A percentile compares a stretch with the other conserved stretches of the same genome.
Conservation (phyloP, 192 early-diverging fungal genomes). For the Podila clonocystis region DNA sequence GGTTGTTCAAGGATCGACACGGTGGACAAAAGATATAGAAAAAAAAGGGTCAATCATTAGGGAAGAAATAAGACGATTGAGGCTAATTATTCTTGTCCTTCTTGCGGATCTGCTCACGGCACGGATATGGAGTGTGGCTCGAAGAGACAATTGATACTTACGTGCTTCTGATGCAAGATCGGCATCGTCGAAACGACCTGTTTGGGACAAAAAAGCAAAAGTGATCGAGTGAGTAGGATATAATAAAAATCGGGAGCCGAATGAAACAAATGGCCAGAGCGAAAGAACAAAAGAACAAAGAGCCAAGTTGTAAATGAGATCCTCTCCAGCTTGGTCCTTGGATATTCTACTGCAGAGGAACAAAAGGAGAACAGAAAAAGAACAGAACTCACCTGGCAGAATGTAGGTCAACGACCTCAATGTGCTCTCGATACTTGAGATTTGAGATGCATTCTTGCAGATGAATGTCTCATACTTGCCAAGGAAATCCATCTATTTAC, state of each 20-base stretch:
- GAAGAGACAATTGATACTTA: conserved; percentile 38
- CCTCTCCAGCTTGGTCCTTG: neutral
- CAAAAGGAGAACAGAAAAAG: neutral
- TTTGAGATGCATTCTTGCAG: conserved; percentile 87
- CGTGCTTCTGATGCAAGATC: conserved; percentile 91
- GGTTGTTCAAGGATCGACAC: neutral
- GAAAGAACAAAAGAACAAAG: conserved; percentile 5
- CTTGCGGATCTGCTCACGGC: no score
- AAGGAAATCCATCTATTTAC: conserved; percentile 59
- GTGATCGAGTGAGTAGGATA: no score
- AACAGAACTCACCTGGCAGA: conserved; percentile 75
- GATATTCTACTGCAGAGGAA: neutral
- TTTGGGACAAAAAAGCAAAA: neutral
- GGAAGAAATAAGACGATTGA: neutral
- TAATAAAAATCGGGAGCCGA: neutral
- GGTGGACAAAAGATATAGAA: neutral
- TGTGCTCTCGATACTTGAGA: conserved; percentile 88
- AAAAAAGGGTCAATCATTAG: neutral
- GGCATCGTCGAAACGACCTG: conserved; percentile 91
- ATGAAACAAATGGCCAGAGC: conserved; percentile 6
- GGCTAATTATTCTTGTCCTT: no score
- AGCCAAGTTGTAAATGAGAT: neutral
- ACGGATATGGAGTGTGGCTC: neutral
- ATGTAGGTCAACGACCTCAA: conserved; percentile 91
- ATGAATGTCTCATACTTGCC: conserved; percentile 85